Conservation (phyloP, 768 basidiomycete genomes). For the Bullera alba region DNA sequence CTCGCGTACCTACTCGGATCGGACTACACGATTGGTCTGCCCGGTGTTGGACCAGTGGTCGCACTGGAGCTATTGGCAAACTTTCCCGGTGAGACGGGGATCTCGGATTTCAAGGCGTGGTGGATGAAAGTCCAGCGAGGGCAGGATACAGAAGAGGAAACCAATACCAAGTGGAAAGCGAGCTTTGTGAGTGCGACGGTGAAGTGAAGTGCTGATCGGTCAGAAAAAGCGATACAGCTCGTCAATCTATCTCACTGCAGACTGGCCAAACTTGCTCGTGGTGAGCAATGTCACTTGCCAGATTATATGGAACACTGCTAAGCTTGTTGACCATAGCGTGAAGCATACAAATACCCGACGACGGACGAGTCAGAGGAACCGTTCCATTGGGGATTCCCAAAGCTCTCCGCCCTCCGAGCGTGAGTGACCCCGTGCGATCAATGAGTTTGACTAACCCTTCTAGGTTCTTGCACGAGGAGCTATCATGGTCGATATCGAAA, state of each 20-base stretch:
- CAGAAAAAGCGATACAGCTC: conserved; percentile 82
- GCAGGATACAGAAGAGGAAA: conserved; percentile 69
- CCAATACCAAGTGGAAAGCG: conserved; percentile 65
- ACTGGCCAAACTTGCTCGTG: conserved; percentile 91
- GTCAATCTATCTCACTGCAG: conserved; percentile 64
- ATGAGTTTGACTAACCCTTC: neutral
- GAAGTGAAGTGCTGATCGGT: neutral
- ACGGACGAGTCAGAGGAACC: conserved; percentile 87
- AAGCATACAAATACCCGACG: conserved; percentile 86
- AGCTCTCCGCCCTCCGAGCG: conserved; percentile 82
- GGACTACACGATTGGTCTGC: conserved; percentile 88
- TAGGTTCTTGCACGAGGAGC: conserved; percentile 68
- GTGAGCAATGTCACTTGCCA: conserved; percentile 49
- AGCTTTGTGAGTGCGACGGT: conserved; percentile 63
- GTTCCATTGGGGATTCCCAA: conserved; percentile 96
- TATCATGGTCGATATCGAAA: conserved; percentile 73
- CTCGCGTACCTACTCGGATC: conserved; percentile 92
- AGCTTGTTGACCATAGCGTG: conserved; percentile 58
- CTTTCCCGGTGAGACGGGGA: conserved; percentile 76
- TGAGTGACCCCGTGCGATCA: conserved; percentile 46
- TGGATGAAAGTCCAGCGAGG: conserved; percentile 90
- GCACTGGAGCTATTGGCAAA: conserved; percentile 93
- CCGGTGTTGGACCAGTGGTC: conserved; percentile 88
- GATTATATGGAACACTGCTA: conserved; percentile 4
- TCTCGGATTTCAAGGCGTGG: conserved; percentile 86